Conservation (phyloP, 2,329 filamentous ascomycete species). For the Fusarium nygamai region DNA sequence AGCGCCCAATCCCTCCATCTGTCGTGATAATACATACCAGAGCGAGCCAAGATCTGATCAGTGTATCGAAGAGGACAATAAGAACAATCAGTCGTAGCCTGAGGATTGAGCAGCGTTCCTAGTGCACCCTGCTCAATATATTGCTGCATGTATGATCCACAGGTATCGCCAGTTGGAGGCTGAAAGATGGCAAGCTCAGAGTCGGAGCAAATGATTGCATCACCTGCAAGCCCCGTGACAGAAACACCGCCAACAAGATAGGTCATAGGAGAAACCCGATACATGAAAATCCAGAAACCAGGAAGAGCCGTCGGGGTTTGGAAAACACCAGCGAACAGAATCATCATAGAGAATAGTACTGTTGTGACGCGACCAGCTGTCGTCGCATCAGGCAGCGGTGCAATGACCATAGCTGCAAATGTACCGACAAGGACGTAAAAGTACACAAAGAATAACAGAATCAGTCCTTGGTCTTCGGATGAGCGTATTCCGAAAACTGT, state of each 20-base stretch:
- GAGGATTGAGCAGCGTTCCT: neutral
- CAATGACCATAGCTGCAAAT: constrained; percentile 78
- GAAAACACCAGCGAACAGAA: constrained; percentile 72
- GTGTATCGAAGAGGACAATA: neutral
- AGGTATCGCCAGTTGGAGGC: neutral
- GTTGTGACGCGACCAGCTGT: constrained; percentile 69
- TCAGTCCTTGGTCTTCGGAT: constrained; percentile 68
- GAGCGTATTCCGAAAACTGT: constrained; percentile 60
- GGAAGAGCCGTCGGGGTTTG: constrained; percentile 68
- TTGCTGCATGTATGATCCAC: neutral
- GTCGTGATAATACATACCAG: neutral
- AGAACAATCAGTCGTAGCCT: neutral
- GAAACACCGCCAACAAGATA: constrained; percentile 3
- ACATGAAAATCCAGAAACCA: constrained; percentile 82
- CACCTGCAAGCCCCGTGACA: neutral
- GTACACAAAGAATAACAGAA: constrained; percentile 71
- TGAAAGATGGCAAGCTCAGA: neutral
- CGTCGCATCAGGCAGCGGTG: constrained; percentile 74
- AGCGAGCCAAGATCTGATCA: neutral
- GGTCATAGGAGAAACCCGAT: constrained; percentile 46
- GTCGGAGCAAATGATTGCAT: neutral
- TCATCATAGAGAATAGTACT: constrained; percentile 64
- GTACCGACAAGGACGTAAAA: constrained; percentile 77
- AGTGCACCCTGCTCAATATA: neutral
- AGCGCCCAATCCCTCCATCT: constrained; percentile 1